phyloP scores from a whole-genome alignment of 306 rosid species.

The Phaseolus lunatus region DNA sequence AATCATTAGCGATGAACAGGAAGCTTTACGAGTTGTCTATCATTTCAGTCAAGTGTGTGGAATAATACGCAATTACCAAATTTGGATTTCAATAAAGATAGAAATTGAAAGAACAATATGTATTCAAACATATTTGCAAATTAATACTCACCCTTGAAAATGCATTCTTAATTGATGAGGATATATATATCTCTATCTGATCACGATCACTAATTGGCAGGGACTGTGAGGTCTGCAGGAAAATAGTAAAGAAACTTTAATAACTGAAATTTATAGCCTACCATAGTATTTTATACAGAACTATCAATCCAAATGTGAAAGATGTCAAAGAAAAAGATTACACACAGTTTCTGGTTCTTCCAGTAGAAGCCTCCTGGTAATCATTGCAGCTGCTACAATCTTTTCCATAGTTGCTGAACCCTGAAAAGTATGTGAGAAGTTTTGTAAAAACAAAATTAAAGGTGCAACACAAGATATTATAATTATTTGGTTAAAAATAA shows the following conservation, averaged over 20 bases:
- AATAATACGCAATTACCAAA: conserved; percentile 20
- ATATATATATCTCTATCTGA: conserved; percentile 85
- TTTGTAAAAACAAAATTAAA: conserved; percentile 37
- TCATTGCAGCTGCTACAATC: conserved; percentile 86
- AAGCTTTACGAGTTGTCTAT: neutral
- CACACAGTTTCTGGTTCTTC: conserved; percentile 89
- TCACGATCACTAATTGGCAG: conserved; percentile 79
- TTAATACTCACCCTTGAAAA: conserved; percentile 83
- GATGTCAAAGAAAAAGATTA: conserved; percentile 38
- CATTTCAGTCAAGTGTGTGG: conserved; percentile 12
- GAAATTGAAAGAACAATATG: conserved; percentile 8
- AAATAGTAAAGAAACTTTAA: conserved; percentile 36
- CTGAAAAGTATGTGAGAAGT: conserved; percentile 54
- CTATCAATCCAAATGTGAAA: conserved; percentile 40
- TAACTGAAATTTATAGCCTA: conserved; percentile 16
- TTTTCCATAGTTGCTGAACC: conserved; percentile 80
- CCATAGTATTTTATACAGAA: conserved; percentile 27
- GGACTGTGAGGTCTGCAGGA: conserved; percentile 67
- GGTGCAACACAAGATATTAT: conserved; percentile 36
- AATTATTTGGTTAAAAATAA: conserved; percentile 35
- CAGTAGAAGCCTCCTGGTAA: conserved; percentile 90
- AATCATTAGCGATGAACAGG: neutral
- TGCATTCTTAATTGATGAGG: conserved; percentile 77
- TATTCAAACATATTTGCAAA: conserved; percentile 36
- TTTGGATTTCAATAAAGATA: conserved; percentile 33